A percentile compares a stretch with the other conserved stretches of the same genome.
Conservation (phyloP, 2,329 filamentous ascomycete genomes). For the Paraphaeosphaeria minitans region DNA sequence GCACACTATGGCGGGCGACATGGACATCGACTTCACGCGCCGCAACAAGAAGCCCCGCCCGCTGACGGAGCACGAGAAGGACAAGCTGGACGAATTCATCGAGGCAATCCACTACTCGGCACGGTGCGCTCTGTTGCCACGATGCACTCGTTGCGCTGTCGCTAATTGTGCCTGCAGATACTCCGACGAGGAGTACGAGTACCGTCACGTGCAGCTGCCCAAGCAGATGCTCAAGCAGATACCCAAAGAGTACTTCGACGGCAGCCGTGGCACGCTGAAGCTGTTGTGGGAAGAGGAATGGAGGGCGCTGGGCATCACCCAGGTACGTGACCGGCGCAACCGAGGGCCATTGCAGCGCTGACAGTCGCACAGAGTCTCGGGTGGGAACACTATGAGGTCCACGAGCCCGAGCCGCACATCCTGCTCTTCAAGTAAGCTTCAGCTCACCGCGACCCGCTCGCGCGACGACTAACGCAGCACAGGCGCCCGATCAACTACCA, state of each 20-base stretch:
- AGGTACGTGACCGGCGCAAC: slow-evolving; percentile 61
- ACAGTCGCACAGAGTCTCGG: slow-evolving; percentile 75
- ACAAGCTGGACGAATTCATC: slow-evolving; percentile 85
- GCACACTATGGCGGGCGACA: slow-evolving; percentile 36
- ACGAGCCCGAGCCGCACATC: slow-evolving; percentile 98
- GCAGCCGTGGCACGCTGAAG: slow-evolving; percentile 88
- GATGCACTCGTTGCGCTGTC: slow-evolving; percentile 16
- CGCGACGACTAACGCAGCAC: slow-evolving; percentile 16
- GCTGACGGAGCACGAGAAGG: slow-evolving; percentile 79
- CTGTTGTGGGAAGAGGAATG: slow-evolving; percentile 98
- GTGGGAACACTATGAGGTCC: slow-evolving; percentile 99
- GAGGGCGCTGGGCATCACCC: slow-evolving; percentile 95
- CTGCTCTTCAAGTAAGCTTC: slow-evolving; percentile 90
- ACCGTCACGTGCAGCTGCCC: slow-evolving; percentile 95
- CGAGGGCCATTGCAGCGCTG: slow-evolving; percentile 12
- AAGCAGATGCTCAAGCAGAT: slow-evolving; percentile 99
- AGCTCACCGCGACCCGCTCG: neutral
- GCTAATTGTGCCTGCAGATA: slow-evolving; percentile 66
- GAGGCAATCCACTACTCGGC: slow-evolving; percentile 95
- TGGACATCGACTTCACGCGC: slow-evolving; percentile 79
- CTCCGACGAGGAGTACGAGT: slow-evolving; percentile 90
- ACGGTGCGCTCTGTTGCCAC: slow-evolving; percentile 62
- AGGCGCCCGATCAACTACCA: slow-evolving; percentile 88
- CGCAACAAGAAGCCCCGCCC: slow-evolving; percentile 86
- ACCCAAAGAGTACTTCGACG: slow-evolving; percentile 91